Evolutionary conservation across 345 rosid species (phyloP).

Genomic region (Eucalyptus virginea): DNA sequence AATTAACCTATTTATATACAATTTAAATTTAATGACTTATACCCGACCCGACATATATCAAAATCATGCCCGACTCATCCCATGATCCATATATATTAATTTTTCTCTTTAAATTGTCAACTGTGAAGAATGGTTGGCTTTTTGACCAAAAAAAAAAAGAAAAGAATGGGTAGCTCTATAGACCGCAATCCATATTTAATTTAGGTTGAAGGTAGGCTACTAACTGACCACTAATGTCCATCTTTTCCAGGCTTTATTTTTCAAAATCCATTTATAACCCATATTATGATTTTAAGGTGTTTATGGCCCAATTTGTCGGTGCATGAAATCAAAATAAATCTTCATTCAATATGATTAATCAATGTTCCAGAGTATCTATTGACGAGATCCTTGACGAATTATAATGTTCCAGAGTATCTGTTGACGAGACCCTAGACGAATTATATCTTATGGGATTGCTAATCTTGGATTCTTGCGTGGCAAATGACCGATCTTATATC

Average conservation of each 20-base stretch:
- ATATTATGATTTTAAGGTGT: not conserved
- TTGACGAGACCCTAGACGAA: not conserved
- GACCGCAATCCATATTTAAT: not conserved
- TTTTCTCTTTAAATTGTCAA: not conserved
- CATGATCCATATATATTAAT: not conserved
- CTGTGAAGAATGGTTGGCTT: not conserved
- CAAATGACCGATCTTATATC: not conserved
- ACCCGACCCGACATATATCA: rapidly evolving
- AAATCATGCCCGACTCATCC: no score
- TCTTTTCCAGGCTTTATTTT: not conserved
- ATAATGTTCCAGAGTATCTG: rapidly evolving
- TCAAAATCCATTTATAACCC: not conserved
- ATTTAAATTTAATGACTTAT: no score
- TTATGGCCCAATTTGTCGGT: not conserved
- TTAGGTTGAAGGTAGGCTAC: not conserved
- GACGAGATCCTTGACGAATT: not conserved
- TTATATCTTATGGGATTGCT: not conserved
- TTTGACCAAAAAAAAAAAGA: not conserved
- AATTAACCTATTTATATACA: no score
- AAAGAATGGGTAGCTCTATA: no score
- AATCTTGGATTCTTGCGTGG: not conserved
- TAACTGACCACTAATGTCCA: not conserved
- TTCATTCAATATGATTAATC: not conserved
- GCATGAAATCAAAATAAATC: not conserved
- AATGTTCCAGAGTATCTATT: rapidly evolving